Evolutionary conservation across 192 early-diverging fungal species (phyloP), one percentile per base, ranked within the genome.

Genomic region (Podila minutissima): DNA sequence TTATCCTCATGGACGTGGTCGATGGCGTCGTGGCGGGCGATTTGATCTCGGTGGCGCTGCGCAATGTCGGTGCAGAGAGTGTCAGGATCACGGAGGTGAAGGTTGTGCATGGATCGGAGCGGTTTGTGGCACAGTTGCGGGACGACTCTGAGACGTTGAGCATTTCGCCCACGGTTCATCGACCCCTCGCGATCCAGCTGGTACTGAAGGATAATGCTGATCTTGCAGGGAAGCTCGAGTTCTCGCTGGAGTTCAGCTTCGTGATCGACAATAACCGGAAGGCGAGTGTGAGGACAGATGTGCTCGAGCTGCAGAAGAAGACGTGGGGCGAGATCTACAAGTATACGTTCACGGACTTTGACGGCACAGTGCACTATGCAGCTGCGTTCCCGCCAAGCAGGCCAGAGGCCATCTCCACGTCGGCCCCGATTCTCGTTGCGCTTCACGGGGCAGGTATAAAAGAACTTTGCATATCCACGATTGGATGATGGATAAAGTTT

Each of bases 311-410:
- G 19, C 48, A 62, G 15, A 29, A 65, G 28, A 48, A 74, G 33
- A 72, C 17, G 53, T 89, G 83, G 73, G 87, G 85, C 4, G 87
- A 92, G 8, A 67, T 74, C 1, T 94, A 91, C 78, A 89, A 87
- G 50, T 91, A 93, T 50, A 94, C 93, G 0, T 92, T 93, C 77
- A 37, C 77, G 55, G 93, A 92, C 48, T 91, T 88, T 69, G 93
- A 94, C 72, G 78, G 75, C 31, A 84, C 86, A 8, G 85, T 94
- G 0, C 92, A 94, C 51, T 91, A 93, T 83, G 91, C 86, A 3
- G 78, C 82, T 24, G 70, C 74, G 1, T 85, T 83, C 31, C 74
- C 69, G n/a, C 86, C 87, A 3, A 86, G 83, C 13, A 67, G 73
- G 4, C 61, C 81, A 10, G 84, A 83, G 33, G 62, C 74, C 2